Conservation (phyloP, 129 eudicot genomes). For the sunflower (Helianthus annuus) region HanXRQr2.0-SUNRISE NC_035448.2:20062229-20062728, state of each 20-base stretch:
- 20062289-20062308: too few species aligned
- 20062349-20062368: not conserved
- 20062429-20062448: constrained; percentile 23
- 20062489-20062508: constrained; percentile 20
- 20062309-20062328: not conserved
- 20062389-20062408: constrained; percentile 31
- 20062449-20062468: constrained; percentile 25
- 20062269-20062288: too few species aligned
- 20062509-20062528: constrained; percentile 24
- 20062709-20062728: constrained; percentile 44
- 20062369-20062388: constrained; percentile 72
- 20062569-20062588: constrained; percentile 45
- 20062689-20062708: constrained; percentile 29
- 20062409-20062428: constrained; percentile 76
- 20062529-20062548: constrained; percentile 44
- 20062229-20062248: too few species aligned
- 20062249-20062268: too few species aligned
- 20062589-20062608: constrained; percentile 4
- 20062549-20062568: constrained; percentile 68
- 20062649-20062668: constrained; percentile 8
- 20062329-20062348: not conserved
- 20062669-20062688: constrained; percentile 18
- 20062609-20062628: constrained; percentile 19
- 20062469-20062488: constrained; percentile 20
- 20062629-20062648: not conserved